Evolutionary conservation across 2,329 filamentous ascomycete species (phyloP).

Genomic region (Venturia aucupariae): DNA sequence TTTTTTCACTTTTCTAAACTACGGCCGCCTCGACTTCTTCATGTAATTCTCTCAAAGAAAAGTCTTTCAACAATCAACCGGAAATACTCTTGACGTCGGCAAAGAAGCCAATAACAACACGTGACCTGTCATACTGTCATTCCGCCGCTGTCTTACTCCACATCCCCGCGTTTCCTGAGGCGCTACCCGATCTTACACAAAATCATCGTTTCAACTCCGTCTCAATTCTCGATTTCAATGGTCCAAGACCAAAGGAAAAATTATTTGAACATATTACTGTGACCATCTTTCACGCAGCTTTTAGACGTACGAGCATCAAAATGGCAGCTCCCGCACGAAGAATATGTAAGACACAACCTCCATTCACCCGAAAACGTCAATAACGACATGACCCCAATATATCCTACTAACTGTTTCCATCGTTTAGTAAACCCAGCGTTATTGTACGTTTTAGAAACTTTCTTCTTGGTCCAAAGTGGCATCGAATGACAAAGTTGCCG

Average conservation of each 20-base stretch:
- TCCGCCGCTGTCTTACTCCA: not conserved
- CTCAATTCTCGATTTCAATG: not conserved
- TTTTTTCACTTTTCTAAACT: too few relatives aligned
- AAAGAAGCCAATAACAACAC: not conserved
- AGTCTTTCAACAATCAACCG: not conserved
- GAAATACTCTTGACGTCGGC: not conserved
- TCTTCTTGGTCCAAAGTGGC: not conserved
- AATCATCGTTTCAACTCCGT: not conserved
- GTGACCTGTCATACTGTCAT: not conserved
- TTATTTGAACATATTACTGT: not conserved
- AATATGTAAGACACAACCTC: conserved; percentile 10
- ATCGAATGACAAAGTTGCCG: not conserved
- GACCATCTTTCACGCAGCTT: not conserved
- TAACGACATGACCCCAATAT: not conserved
- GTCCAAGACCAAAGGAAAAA: too few relatives aligned
- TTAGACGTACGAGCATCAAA: not conserved
- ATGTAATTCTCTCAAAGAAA: not conserved
- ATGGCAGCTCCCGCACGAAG: conserved; percentile 12
- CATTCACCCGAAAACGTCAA: not conserved
- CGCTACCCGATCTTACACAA: not conserved
- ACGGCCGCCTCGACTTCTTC: too few relatives aligned
- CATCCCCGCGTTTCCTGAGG: not conserved
- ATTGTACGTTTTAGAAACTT: conserved; percentile 25
- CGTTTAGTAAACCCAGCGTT: conserved; percentile 29
- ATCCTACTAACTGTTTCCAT: not conserved